Percentiles rank a stretch among this genome's conserved stretches.
Conservation (phyloP, 2,329 filamentous ascomycete genomes). For the Incumbomyces delicatus region DNA sequence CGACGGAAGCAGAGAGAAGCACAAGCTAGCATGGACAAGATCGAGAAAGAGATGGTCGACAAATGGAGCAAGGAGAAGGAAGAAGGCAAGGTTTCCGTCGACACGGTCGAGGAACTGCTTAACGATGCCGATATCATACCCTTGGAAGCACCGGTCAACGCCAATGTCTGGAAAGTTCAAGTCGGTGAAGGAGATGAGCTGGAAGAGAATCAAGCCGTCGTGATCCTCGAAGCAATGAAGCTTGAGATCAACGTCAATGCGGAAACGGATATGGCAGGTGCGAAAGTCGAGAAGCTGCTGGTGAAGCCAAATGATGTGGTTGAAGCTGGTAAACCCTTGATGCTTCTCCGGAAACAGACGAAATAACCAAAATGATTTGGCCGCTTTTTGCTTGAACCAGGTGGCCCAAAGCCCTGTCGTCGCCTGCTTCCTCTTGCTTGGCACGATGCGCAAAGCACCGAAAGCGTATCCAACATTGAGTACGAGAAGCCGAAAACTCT, state of each 20-base stretch:
- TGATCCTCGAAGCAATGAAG: slow-evolving; percentile 49
- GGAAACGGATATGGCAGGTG: slow-evolving; percentile 22
- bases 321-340: slow-evolving; percentile 26
- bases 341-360: slow-evolving; percentile 22
- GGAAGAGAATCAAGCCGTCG: slow-evolving; percentile 33
- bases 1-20: slow-evolving; percentile 37
- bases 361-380: not conserved
- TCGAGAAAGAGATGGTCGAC: slow-evolving; percentile 29
- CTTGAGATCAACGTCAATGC: slow-evolving; percentile 42
- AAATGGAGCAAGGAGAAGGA: slow-evolving; percentile 34
- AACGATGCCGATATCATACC: slow-evolving; percentile 31
- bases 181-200: slow-evolving; percentile 35
- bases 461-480: too few relatives aligned
- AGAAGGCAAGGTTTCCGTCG: slow-evolving; percentile 40
- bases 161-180: slow-evolving; percentile 45
- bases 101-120: slow-evolving; percentile 41
- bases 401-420: too few relatives aligned
- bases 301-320: slow-evolving; percentile 32
- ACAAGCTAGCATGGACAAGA: slow-evolving; percentile 35
- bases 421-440: too few relatives aligned
- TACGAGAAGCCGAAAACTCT: too few relatives aligned
- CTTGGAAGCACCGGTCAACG: slow-evolving; percentile 37
- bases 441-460: too few relatives aligned
- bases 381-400: too few relatives aligned
- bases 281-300: slow-evolving; percentile 30